phyloP scores from a whole-genome alignment of 768 basidiomycete species.

The Termitomyces sp. region DNA sequence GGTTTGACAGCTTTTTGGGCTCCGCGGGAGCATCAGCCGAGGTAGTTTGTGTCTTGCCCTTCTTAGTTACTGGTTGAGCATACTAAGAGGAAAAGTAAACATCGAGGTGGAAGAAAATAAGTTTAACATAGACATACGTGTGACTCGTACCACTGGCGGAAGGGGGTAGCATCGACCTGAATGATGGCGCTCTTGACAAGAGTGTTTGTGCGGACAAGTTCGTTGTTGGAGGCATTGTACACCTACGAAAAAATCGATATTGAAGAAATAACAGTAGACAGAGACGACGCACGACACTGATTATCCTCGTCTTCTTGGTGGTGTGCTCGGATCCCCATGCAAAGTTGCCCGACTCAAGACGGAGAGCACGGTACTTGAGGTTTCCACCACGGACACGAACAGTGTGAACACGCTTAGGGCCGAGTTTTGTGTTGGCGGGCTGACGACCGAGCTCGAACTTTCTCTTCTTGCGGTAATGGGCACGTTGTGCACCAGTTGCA shows the following conservation, averaged over 20 bases:
- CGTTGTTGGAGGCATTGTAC: conserved; percentile 99
- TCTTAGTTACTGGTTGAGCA: conserved; percentile 92
- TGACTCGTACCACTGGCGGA: conserved; percentile 99
- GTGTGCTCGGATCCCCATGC: conserved; percentile 96
- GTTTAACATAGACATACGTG: conserved; percentile 60
- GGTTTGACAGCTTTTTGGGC: conserved; percentile 82
- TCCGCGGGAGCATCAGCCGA: conserved; percentile 44
- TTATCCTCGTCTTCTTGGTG: conserved; percentile 94
- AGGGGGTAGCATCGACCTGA: conserved; percentile 96
- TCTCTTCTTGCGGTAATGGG: conserved; percentile 99
- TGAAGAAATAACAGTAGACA: background rate
- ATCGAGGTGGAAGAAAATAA: background rate
- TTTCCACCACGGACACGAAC: conserved; percentile 97
- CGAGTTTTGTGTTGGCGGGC: conserved; percentile 95
- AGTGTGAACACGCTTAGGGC: conserved; percentile 89
- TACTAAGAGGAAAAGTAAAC: conserved; percentile 48
- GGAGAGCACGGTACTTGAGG: conserved; percentile 91
- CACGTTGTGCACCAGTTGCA: conserved; percentile 85
- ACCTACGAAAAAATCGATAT: conserved; percentile 44
- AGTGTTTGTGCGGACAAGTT: conserved; percentile 99
- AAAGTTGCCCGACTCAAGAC: conserved; percentile 96
- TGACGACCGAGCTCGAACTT: conserved; percentile 99
- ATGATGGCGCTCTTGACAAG: conserved; percentile 96
- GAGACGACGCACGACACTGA: conserved; percentile 75
- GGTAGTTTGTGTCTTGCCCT: conserved; percentile 58